A percentile compares a stretch with the other conserved stretches of the same genome.
Evolutionary conservation across 2,329 filamentous ascomycete species (phyloP).

Genomic region (Penicillium sp.): DNA sequence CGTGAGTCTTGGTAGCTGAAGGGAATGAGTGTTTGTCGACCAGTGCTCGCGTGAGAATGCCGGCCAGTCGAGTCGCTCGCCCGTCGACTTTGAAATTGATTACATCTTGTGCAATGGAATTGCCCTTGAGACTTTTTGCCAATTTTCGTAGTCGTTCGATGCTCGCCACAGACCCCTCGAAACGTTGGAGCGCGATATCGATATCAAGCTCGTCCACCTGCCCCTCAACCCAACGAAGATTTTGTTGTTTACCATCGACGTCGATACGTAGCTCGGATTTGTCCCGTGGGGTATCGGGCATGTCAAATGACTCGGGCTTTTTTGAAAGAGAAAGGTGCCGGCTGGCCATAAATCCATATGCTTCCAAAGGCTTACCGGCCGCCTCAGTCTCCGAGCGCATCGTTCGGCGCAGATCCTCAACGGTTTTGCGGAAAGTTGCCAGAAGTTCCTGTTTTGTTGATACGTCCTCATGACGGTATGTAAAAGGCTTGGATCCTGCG

Average conservation of each 20-base stretch:
- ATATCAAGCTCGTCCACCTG: slow-evolving; percentile 97
- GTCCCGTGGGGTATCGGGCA: slow-evolving; percentile 74
- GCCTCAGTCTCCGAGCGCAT: slow-evolving; percentile 84
- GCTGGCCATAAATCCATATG: slow-evolving; percentile 80
- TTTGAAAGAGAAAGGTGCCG: slow-evolving; percentile 70
- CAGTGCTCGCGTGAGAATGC: slow-evolving; percentile 73
- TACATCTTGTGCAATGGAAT: slow-evolving; percentile 83
- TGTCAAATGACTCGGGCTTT: slow-evolving; percentile 77
- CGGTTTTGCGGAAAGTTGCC: slow-evolving; percentile 85
- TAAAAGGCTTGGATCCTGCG: slow-evolving; percentile 86
- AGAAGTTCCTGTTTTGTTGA: slow-evolving; percentile 77
- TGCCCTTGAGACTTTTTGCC: slow-evolving; percentile 77
- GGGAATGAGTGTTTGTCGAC: slow-evolving; percentile 74
- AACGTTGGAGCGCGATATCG: slow-evolving; percentile 84
- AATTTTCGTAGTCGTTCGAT: slow-evolving; percentile 83
- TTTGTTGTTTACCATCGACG: slow-evolving; percentile 94
- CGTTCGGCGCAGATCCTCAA: slow-evolving; percentile 85
- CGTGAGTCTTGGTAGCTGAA: slow-evolving; percentile 74
- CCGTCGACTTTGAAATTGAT: slow-evolving; percentile 90
- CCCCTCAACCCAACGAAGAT: slow-evolving; percentile 89
- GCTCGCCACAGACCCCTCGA: slow-evolving; percentile 77
- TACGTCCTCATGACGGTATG: slow-evolving; percentile 84
- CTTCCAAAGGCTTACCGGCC: slow-evolving; percentile 78
- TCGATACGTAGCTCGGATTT: slow-evolving; percentile 76
- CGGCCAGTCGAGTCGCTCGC: slow-evolving; percentile 73